These are phyloP conservation scores for Albizia julibrissin DNA, from an alignment of 306 rosid species.

Conservation along the genomic window DNA sequence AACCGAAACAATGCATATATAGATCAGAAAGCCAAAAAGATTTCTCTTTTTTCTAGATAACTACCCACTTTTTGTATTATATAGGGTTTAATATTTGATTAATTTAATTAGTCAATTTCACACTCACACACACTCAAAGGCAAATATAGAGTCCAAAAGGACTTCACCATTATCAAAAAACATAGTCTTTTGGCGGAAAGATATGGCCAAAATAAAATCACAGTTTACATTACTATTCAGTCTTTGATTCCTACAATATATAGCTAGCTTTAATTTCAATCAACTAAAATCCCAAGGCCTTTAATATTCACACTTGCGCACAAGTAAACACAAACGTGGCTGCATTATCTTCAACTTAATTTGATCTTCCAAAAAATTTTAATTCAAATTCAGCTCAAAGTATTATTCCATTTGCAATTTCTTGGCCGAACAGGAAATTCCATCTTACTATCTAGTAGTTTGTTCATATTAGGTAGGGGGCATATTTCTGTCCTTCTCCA, in stretches of 20 bases:
- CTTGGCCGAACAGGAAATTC: not conserved
- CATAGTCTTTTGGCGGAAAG: conserved; percentile 27
- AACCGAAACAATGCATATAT: not conserved
- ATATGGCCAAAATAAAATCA: conserved; percentile 4
- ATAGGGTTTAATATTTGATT: not conserved
- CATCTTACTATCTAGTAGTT: not conserved
- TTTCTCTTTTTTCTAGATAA: conserved; percentile 7
- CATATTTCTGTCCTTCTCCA: conserved; percentile 31
- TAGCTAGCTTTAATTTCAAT: not conserved
- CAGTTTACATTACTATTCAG: not conserved
- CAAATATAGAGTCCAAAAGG: conserved; percentile 12
- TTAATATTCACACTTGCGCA: not conserved
- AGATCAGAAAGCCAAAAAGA: not conserved
- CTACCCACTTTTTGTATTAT: not conserved
- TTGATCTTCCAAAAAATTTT: not conserved
- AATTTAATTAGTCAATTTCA: conserved; percentile 14
- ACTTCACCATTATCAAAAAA: not conserved
- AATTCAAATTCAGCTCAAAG: not conserved
- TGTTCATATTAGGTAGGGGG: not conserved
- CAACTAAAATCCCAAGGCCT: not conserved
- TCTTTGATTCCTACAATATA: not conserved
- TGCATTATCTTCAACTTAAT: not conserved
- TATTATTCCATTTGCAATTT: conserved; percentile 11
- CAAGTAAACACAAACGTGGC: not conserved
- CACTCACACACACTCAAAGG: conserved; percentile 24